Evolutionary conservation across 23 red algal genomes (phyloP), one percentile per base, ranked within the genome.

Genomic region (Chondrus crispus): DNA sequence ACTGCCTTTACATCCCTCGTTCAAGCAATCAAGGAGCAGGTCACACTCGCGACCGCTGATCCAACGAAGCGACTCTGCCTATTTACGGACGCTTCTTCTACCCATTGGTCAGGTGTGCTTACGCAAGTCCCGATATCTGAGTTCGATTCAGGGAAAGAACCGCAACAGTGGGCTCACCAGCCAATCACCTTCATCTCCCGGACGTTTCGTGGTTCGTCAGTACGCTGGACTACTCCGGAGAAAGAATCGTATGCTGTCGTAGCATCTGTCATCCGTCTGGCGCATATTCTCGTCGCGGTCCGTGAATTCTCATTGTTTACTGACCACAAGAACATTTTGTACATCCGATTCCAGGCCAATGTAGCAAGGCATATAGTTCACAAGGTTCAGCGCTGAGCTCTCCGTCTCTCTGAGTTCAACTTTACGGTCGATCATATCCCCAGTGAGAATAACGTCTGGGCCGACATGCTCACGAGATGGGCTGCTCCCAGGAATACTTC

Each of bases 311-410:
- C 78, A 8, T 12, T 83, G 51, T 83, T 83, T 22, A 83, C 51
- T 10, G 78, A 83, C 24, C 53, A 83, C 78, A 62, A 83, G 50
- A 83, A 83, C 78, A 63, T 83, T 20, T 47, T 83, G 46, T 83
- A 68, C 45, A 83, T 68, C 45, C 51, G 10, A 20, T 83, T 83
- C 24, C 9, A 83, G 12, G 41, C 78, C 10, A 2, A 20, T 83
- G 50, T 62, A 7, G 78, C 46, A 12, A 53, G 78, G 32, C 78
- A 83, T 47, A 29, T 83, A 12, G 78, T 83, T 9, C 46, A 83
- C 1, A 83, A 83, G 51, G 50, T 63, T 11, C 78, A 62, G 24
- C 74, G 78, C 13, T 83, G 52, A 11, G 78, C 78, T 68, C 45
- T 83, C 7, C 78, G 78, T 7, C 51, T 62, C 24, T 63, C 78